Evolutionary conservation across 1,139 yeast genomes (phyloP).

Genomic region (Saccharomyces pastorianus): DNA sequence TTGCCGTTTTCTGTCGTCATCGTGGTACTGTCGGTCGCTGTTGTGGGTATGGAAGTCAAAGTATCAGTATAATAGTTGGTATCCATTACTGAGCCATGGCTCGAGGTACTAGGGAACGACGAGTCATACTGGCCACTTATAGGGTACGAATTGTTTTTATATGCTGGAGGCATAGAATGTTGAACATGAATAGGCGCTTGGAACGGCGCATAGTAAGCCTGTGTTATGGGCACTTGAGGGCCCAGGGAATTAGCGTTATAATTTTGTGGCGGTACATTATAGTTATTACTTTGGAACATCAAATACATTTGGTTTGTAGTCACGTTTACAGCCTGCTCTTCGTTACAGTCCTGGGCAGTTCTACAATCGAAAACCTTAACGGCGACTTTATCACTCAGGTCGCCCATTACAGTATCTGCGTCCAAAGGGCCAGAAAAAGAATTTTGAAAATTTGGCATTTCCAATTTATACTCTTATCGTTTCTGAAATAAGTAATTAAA

Average conservation of each 20-base stretch:
- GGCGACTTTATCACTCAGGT: not conserved
- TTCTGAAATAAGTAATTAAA: not conserved
- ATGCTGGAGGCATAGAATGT: not conserved
- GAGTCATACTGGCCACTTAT: not conserved
- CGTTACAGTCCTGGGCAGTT: not conserved
- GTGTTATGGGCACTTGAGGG: not conserved
- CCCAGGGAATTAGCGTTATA: not conserved
- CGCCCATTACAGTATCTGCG: not conserved
- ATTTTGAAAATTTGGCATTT: not conserved
- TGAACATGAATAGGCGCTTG: not conserved
- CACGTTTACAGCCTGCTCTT: not conserved
- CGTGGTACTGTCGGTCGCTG: not conserved
- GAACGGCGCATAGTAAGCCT: not conserved
- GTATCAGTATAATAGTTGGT: not conserved
- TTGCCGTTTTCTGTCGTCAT: not conserved
- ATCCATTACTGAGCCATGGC: not conserved
- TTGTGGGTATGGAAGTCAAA: not conserved
- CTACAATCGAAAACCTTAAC: not conserved
- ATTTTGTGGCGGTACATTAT: not conserved
- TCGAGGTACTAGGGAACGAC: not conserved
- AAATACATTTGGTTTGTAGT: not conserved
- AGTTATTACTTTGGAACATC: not conserved
- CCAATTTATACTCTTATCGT: conserved; percentile 1
- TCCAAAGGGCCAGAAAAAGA: not conserved
- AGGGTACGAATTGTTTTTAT: not conserved